These are phyloP conservation scores for Phytophthora podocarpi DNA, from an alignment of 352 stramenopile species.

Conservation along the genomic window DNA sequence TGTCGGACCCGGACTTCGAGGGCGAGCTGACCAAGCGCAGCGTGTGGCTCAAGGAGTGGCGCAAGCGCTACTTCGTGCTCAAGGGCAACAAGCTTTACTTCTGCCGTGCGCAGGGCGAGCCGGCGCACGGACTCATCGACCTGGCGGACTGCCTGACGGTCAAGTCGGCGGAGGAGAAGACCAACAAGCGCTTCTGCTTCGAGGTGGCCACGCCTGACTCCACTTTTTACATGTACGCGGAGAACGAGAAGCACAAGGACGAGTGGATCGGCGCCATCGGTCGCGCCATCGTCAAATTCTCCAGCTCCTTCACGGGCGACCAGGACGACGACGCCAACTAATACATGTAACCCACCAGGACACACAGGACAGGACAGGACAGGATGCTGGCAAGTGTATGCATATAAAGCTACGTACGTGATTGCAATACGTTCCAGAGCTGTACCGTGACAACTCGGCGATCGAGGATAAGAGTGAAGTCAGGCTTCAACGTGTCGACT, in stretches of 20 bases:
- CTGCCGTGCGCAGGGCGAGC: conserved; percentile 69
- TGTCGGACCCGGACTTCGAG: conserved; percentile 88
- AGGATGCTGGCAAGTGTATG: neutral
- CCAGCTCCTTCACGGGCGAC: conserved; percentile 95
- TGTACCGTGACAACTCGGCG: conserved; percentile 8
- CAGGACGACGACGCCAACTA: conserved; percentile 69
- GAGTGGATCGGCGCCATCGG: conserved; percentile 96
- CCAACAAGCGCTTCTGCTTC: conserved; percentile 91
- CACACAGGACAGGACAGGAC: too few relatives aligned
- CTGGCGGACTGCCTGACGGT: conserved; percentile 90
- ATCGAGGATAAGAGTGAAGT: conserved; percentile 8
- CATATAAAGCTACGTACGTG: too few relatives aligned
- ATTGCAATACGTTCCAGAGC: too few relatives aligned
- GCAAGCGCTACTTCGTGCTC: conserved; percentile 90
- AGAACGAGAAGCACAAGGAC: conserved; percentile 92
- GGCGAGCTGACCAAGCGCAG: conserved; percentile 91
- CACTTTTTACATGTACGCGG: conserved; percentile 93
- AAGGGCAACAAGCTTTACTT: conserved; percentile 94
- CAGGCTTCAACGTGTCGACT: neutral
- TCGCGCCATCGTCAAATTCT: conserved; percentile 97
- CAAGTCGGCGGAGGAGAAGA: conserved; percentile 92
- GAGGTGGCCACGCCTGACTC: conserved; percentile 89
- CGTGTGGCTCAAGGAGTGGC: conserved; percentile 93
- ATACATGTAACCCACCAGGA: neutral
- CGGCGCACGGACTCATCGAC: conserved; percentile 90